phyloP scores from a whole-genome alignment of 257 asterid species.

The Solanum tacnaense region DNA sequence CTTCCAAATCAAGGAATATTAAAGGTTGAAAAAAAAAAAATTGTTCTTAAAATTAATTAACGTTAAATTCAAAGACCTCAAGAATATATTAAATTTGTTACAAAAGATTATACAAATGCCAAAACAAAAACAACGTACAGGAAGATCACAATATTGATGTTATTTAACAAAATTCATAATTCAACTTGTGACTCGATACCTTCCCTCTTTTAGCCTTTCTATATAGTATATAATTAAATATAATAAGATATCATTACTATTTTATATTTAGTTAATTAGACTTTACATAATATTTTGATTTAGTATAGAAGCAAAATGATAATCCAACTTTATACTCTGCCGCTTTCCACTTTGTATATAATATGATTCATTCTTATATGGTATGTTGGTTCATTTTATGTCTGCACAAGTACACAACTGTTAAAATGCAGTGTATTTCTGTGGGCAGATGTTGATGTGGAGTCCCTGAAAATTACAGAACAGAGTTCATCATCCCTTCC shows the following conservation, averaged over 20 bases:
- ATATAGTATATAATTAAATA: too few species aligned
- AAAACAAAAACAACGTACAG: too few species aligned
- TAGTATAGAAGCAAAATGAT: neutral
- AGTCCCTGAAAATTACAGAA: conserved; percentile 11
- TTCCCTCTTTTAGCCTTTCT: too few species aligned
- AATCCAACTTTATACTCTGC: too few species aligned
- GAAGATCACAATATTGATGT: neutral
- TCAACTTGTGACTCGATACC: neutral
- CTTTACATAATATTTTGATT: too few species aligned
- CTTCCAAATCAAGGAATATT: neutral
- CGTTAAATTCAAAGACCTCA: neutral
- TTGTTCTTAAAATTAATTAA: too few species aligned
- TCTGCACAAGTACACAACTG: neutral
- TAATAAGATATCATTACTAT: too few species aligned
- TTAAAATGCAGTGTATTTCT: neutral
- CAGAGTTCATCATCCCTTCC: too few species aligned
- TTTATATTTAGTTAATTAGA: too few species aligned
- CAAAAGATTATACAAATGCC: too few species aligned
- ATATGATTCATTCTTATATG: neutral
- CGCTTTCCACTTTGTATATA: too few species aligned
- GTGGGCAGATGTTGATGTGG: conserved; percentile 12
- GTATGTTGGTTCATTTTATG: neutral
- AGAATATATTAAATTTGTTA: neutral
- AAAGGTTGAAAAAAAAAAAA: neutral
- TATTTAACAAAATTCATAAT: neutral